These are phyloP conservation scores for Kingdonia uniflora DNA, from an alignment of 164 flowering plant species.

Conservation along the genomic window DNA sequence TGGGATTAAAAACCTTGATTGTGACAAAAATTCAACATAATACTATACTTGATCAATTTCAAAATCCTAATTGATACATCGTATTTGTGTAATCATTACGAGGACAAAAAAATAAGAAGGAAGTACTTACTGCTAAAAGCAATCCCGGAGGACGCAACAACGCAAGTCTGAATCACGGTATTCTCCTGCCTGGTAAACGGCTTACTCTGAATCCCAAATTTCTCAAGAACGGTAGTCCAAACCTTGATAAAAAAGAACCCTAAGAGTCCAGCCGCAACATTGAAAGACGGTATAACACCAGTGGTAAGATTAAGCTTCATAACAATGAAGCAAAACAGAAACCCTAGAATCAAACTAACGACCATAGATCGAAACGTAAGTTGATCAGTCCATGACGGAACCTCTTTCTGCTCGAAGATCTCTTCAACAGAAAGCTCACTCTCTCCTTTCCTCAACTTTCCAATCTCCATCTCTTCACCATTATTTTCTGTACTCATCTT, in stretches of 20 bases:
- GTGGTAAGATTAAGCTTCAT: slow-evolving; percentile 21
- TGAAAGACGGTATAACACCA: slow-evolving; percentile 17
- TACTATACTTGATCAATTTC: too few species aligned
- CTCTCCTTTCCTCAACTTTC: background rate
- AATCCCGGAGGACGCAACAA: slow-evolving; percentile 19
- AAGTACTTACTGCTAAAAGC: slow-evolving; percentile 14
- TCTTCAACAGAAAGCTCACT: background rate
- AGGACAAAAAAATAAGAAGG: too few species aligned
- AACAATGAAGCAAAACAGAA: slow-evolving; percentile 11
- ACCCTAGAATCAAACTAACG: slow-evolving; percentile 13
- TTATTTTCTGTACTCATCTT: too few species aligned
- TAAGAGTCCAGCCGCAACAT: slow-evolving; percentile 14
- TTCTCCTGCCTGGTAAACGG: slow-evolving; percentile 22
- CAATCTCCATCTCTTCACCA: background rate
- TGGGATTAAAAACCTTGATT: too few species aligned
- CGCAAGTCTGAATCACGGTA: slow-evolving; percentile 20
- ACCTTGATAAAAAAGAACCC: slow-evolving; percentile 15
- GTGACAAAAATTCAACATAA: too few species aligned
- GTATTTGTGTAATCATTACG: too few species aligned
- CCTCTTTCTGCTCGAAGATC: slow-evolving; percentile 11
- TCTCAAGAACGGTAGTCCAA: slow-evolving; percentile 10
- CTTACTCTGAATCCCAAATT: slow-evolving; percentile 8
- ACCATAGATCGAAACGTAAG: slow-evolving; percentile 15
- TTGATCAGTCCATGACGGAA: slow-evolving; percentile 15
- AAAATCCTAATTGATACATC: too few species aligned